Percentiles rank a stretch among this genome's conserved stretches.
Conservation (phyloP, 2,329 filamentous ascomycete genomes). For the Bipolaris cookei region DNA sequence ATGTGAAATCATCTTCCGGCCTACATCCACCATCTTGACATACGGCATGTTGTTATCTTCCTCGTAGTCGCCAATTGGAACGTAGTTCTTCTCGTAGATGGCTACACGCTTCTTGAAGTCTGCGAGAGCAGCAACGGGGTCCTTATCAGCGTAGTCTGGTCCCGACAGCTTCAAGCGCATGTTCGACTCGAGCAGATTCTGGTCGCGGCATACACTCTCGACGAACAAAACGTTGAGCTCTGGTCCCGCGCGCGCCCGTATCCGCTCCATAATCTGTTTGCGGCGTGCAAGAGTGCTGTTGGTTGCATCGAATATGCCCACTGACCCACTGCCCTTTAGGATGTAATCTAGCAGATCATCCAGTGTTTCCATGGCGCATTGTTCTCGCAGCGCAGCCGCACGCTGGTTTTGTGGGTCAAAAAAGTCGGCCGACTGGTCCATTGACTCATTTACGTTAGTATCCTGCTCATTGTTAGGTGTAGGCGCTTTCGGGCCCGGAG, state of each 20-base stretch:
- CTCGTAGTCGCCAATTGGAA: conserved; percentile 87
- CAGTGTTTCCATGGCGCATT: conserved; percentile 88
- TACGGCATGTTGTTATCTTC: conserved; percentile 91
- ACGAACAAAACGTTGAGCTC: conserved; percentile 91
- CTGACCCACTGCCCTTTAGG: conserved; percentile 78
- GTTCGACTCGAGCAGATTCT: conserved; percentile 85
- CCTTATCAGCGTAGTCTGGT: conserved; percentile 94
- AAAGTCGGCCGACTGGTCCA: conserved; percentile 91
- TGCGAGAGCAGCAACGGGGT: conserved; percentile 79
- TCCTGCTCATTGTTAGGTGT: conserved; percentile 26
- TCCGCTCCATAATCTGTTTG: conserved; percentile 80
- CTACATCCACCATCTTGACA: conserved; percentile 97
- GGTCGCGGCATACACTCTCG: conserved; percentile 89
- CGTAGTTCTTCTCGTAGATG: conserved; percentile 93
- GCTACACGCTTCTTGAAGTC: conserved; percentile 94
- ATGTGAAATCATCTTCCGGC: conserved; percentile 89
- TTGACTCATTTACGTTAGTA: conserved; percentile 56
- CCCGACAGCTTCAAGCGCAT: conserved; percentile 97
- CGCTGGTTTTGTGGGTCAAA: conserved; percentile 89
- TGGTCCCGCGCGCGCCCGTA: conserved; percentile 81
- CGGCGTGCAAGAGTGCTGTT: conserved; percentile 92
- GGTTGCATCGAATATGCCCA: conserved; percentile 95
- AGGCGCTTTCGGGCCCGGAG: conserved; percentile 38
- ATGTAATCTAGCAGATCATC: conserved; percentile 93
- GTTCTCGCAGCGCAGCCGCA: conserved; percentile 83